phyloP scores from a whole-genome alignment of 257 asterid genomes.

The Penstemon newberryi region DNA sequence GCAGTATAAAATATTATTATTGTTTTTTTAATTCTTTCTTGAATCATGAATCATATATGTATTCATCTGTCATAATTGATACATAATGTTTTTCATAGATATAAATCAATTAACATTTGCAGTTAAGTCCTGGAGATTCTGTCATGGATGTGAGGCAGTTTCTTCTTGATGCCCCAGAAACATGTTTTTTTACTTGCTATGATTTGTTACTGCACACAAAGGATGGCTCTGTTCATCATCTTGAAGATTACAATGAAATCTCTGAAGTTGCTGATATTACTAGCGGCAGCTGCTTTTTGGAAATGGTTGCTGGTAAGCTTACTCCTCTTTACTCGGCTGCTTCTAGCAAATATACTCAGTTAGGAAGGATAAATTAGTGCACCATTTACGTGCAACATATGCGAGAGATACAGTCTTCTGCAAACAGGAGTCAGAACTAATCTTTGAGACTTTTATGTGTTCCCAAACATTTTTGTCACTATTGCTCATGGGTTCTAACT shows the following conservation, averaged over 20 bases:
- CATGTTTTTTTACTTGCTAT: constrained; percentile 89
- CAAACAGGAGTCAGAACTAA: background rate
- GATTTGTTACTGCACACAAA: constrained; percentile 77
- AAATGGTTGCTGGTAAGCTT: constrained; percentile 84
- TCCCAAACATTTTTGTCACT: background rate
- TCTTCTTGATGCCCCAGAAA: constrained; percentile 96
- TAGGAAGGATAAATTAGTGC: background rate
- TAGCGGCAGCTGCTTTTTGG: constrained; percentile 77
- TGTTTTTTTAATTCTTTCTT: background rate
- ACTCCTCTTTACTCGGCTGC: constrained; percentile 24
- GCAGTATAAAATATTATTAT: background rate
- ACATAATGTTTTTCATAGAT: constrained; percentile 21
- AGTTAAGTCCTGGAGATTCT: constrained; percentile 98
- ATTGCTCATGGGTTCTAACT: constrained; percentile 28
- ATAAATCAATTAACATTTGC: constrained; percentile 39
- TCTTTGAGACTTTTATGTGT: constrained; percentile 6
- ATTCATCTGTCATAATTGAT: background rate
- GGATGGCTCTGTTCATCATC: constrained; percentile 73
- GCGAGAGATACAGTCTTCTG: constrained; percentile 9
- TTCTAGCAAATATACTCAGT: constrained; percentile 14
- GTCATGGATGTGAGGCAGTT: constrained; percentile 96
- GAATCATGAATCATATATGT: background rate
- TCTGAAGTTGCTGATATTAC: constrained; percentile 94
- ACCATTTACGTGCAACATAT: constrained; percentile 1
- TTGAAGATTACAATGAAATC: constrained; percentile 92